Evolutionary conservation across 2,329 filamentous ascomycete genomes (phyloP), one percentile per base, ranked within the genome.

Genomic region (Cyclaneusma minus): DNA sequence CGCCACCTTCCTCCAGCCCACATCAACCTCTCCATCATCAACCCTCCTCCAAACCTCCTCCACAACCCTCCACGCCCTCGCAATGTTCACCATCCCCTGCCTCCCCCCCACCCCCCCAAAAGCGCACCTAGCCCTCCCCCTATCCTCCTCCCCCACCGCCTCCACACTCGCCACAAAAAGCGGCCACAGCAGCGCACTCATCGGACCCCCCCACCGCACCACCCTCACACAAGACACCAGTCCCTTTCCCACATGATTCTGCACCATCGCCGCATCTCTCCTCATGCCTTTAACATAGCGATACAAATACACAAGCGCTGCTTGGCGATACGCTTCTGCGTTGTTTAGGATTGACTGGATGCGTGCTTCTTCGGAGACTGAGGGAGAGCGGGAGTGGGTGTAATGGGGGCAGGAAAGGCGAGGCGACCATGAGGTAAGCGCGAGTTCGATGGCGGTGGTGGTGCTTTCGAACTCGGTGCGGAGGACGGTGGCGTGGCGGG

Each of bases 1-100:
- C n/a, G n/a, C 30, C 17, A 27, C 37, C 15, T 20, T 24, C 28
- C 34, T 20, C 29, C 22, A 24, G 24, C 28, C 27, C 19, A 22
- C 28, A 13, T 23, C 23, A 11, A n/a, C 24, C 33, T 28, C 27
- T 7, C 36, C 30, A 7, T 35, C 30, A 30, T 71, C 65, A 1
- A 56, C 57, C 29, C 66, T 52, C 29, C 54, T 55, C 67, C 70
- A 76, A 7, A 76, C 62, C 42, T 73, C 68, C 36, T 64, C 55
- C 3, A 71, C 60, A 18, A 76, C 64, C 8, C 56, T 56, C 64
- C 68, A 71, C 3, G 68, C 63, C 33, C 66, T 55, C 34, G 59
- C 58, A 30, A 76, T 74, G 38, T 76, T 77, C 11, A 59, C 60
- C 70, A 75, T 75, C 12, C 70, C 68, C 43, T 75, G 71, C 11